Evolutionary conservation across 306 rosid species (phyloP), one percentile per base, ranked within the genome.

Genomic region (Argentina anserina): DNA sequence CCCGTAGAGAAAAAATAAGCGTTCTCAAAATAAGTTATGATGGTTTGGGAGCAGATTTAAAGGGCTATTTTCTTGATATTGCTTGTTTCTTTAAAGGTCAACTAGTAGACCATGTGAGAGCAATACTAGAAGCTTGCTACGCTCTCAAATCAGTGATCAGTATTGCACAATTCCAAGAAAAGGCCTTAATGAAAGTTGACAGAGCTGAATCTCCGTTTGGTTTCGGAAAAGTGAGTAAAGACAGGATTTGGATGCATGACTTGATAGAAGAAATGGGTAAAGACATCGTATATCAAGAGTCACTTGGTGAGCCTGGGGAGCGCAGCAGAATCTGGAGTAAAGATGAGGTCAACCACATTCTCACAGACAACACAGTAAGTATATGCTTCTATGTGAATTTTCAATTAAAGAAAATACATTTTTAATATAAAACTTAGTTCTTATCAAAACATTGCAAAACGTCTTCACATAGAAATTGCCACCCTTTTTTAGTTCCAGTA

Each of bases 181-280:
- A n/a, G n/a, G n/a, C n/a, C n/a, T n/a, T n/a, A n/a, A n/a, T n/a
- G n/a, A n/a, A n/a, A n/a, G n/a, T n/a, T n/a, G n/a, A n/a, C n/a
- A n/a, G n/a, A 69, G 17, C 78, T 81, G 37, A 53, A 21, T 25
- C 7, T 3, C 12, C 0, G 23, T 9, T 53, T n/a, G 60, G 60
- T n/a, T 3, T 53, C 23, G 31, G 29, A 53, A 29, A 8, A 9
- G 15, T 53, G 9, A 53, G 60, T 21, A 53, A 53, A 53, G 15
- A 12, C 31, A 42, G n/a, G n/a, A n/a, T 85, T 12, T 9, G 31
- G 60, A 78, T 84, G 86, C 90, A 80, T 82, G 81, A 84, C 49
- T 83, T 82, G 58, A 33, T 82, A 21, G 84, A 84, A 70, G 78
- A 80, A 71, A 39, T 82, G 33, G 89, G 86, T 6, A 75, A 56